phyloP scores from a whole-genome alignment of 139 green algal species.

The Chlorella vulgaris region DNA sequence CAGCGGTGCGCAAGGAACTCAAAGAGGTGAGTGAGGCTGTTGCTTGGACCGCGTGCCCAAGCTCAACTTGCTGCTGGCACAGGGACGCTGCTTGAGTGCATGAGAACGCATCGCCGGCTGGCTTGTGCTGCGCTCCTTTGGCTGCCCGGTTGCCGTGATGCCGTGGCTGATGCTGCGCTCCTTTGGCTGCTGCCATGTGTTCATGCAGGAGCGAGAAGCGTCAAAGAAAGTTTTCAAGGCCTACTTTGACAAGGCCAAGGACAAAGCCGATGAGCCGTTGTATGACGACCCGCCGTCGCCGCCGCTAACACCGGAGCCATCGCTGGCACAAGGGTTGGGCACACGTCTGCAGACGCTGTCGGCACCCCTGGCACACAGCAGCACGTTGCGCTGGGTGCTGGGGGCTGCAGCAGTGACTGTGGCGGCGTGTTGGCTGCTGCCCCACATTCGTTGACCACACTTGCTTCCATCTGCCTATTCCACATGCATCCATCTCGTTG shows the following conservation, averaged over 20 bases:
- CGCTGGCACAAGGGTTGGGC: too few species aligned
- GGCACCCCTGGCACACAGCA: neutral
- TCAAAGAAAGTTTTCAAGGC: conserved; percentile 11
- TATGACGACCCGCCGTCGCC: conserved; percentile 9
- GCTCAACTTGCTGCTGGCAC: too few species aligned
- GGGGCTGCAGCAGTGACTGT: neutral
- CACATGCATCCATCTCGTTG: too few species aligned
- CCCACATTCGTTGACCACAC: neutral
- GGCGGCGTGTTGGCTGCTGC: neutral
- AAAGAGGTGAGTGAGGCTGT: neutral
- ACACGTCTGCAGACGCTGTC: too few species aligned
- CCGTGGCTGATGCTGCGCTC: neutral
- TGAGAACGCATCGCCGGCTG: too few species aligned
- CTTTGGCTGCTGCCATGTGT: neutral
- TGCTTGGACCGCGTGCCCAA: too few species aligned
- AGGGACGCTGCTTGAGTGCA: too few species aligned
- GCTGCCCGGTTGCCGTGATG: neutral
- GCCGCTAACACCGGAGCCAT: neutral
- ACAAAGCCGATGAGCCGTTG: neutral
- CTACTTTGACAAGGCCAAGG: conserved; percentile 8
- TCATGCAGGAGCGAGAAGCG: conserved; percentile 6
- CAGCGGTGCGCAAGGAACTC: conserved; percentile 40
- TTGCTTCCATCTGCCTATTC: too few species aligned
- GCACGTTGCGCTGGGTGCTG: neutral
- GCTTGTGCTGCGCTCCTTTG: too few species aligned